These are phyloP conservation scores for Starmera pachycereana DNA, from an alignment of 805 yeast genomes.

Conservation along the genomic window DNA sequence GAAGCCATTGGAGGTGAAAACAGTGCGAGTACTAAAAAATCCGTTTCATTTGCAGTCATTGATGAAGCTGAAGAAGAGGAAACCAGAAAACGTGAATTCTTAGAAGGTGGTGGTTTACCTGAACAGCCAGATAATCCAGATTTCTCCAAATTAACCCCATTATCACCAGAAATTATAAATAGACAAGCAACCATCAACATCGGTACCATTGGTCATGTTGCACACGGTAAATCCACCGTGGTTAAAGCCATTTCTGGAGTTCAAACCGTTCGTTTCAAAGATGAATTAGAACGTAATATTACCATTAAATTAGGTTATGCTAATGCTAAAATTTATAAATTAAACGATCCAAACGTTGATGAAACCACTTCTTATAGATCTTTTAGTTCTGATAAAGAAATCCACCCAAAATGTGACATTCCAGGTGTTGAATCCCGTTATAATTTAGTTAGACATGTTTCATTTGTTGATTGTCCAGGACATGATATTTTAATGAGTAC, in stretches of 20 bases:
- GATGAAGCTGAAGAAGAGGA: slow-evolving; percentile 70
- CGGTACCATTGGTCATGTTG: slow-evolving; percentile 95
- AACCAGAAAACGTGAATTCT: slow-evolving; percentile 72
- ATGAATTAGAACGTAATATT: slow-evolving; percentile 97
- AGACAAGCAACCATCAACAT: slow-evolving; percentile 99
- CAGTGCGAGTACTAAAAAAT: slow-evolving; percentile 40
- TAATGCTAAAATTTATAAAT: slow-evolving; percentile 94
- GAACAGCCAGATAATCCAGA: slow-evolving; percentile 92
- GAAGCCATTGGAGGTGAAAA: slow-evolving; percentile 20
- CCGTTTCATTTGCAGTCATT: slow-evolving; percentile 72
- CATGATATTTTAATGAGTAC: slow-evolving; percentile 99
- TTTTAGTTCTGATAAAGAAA: slow-evolving; percentile 90
- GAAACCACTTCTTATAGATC: slow-evolving; percentile 95
- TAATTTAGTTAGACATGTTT: slow-evolving; percentile 87
- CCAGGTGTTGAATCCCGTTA: slow-evolving; percentile 87
- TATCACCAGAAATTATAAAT: slow-evolving; percentile 90
- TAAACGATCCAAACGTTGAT: slow-evolving; percentile 77
- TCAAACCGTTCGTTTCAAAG: slow-evolving; percentile 98
- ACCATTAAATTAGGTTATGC: slow-evolving; percentile 98
- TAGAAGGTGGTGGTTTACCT: slow-evolving; percentile 97
- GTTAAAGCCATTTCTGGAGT: slow-evolving; percentile 97
- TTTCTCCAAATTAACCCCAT: slow-evolving; percentile 69
- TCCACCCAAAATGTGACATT: slow-evolving; percentile 83
- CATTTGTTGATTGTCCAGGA: slow-evolving; percentile 99
- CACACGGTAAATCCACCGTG: slow-evolving; percentile 90